Conservation (phyloP, 1,284 basidiomycete genomes). For the Exobasidium rhododendri region DNA sequence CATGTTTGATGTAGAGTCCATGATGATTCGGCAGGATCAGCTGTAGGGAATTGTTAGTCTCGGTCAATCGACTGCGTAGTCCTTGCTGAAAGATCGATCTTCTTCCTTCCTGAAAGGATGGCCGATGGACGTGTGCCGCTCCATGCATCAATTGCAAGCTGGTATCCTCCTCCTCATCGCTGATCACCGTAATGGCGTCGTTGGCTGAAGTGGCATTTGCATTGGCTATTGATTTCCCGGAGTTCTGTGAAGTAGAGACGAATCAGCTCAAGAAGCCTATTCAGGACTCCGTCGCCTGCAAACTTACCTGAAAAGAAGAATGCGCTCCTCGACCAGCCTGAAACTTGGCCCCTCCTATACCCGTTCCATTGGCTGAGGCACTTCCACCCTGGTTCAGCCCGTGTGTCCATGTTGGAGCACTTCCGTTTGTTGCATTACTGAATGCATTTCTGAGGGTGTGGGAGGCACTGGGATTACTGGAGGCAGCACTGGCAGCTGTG, state of each 20-base stretch:
- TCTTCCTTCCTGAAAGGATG: neutral
- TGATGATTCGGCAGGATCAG: neutral
- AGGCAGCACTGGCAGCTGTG: slow-evolving; percentile 26
- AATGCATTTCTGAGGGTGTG: slow-evolving; percentile 34
- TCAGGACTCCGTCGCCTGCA: neutral
- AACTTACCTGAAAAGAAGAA: slow-evolving; percentile 31
- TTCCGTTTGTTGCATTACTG: slow-evolving; percentile 12
- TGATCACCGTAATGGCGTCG: slow-evolving; percentile 25
- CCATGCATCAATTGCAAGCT: neutral
- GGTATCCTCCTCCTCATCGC: slow-evolving; percentile 18
- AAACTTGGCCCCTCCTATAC: slow-evolving; percentile 44
- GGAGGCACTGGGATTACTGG: slow-evolving; percentile 13
- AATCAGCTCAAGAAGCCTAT: neutral
- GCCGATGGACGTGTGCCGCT: neutral
- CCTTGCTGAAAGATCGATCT: neutral
- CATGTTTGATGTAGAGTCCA: neutral
- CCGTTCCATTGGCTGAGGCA: slow-evolving; percentile 23
- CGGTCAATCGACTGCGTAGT: neutral
- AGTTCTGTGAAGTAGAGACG: too few relatives aligned
- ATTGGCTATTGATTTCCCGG: slow-evolving; percentile 37
- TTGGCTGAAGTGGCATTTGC: slow-evolving; percentile 25
- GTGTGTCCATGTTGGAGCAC: slow-evolving; percentile 32
- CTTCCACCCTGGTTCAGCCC: slow-evolving; percentile 37
- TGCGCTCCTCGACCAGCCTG: slow-evolving; percentile 45
- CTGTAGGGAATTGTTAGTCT: neutral